These are phyloP conservation scores for Aspergillus aculeatus DNA, from an alignment of 2,329 filamentous ascomycete genomes.

Conservation along the genomic window DNA sequence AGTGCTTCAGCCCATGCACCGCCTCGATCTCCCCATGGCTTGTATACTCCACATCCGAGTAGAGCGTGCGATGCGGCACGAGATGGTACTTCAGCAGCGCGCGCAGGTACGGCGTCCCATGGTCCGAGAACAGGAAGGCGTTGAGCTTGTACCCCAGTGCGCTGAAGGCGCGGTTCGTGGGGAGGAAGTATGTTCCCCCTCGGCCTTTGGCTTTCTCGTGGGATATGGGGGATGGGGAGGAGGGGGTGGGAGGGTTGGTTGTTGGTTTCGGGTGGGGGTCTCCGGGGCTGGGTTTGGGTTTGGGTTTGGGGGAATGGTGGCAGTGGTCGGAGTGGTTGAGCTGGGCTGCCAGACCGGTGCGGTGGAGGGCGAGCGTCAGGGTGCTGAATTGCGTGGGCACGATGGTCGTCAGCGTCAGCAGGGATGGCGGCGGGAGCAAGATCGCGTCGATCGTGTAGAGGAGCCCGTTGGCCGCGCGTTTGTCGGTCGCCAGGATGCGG, in stretches of 20 bases:
- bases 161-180: constrained; percentile 76
- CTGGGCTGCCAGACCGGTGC: constrained; percentile 67
- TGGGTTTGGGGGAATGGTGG: constrained; percentile 30
- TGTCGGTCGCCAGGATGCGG: constrained; percentile 53
- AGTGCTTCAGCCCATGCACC: constrained; percentile 41
- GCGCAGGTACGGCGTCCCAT: constrained; percentile 71
- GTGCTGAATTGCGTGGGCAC: constrained; percentile 75
- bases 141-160: constrained; percentile 71
- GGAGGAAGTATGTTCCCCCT: constrained; percentile 72
- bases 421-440: constrained; percentile 71
- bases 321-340: constrained; percentile 42
- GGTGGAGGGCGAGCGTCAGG: constrained; percentile 68
- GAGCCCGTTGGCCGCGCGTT: constrained; percentile 71
- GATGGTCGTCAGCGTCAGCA: constrained; percentile 62
- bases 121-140: constrained; percentile 79
- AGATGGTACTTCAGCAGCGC: constrained; percentile 79
- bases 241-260: constrained; percentile 24
- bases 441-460: constrained; percentile 74
- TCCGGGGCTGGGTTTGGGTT: too few species aligned
- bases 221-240: neutral
- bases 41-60: constrained; percentile 71
- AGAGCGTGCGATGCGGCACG: constrained; percentile 71
- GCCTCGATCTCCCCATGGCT: constrained; percentile 40
- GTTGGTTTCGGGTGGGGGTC: too few species aligned
- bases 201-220: too few species aligned